Evolutionary conservation across 208 protist genomes (phyloP).

Genomic region (Leishmania gerbilli): DNA sequence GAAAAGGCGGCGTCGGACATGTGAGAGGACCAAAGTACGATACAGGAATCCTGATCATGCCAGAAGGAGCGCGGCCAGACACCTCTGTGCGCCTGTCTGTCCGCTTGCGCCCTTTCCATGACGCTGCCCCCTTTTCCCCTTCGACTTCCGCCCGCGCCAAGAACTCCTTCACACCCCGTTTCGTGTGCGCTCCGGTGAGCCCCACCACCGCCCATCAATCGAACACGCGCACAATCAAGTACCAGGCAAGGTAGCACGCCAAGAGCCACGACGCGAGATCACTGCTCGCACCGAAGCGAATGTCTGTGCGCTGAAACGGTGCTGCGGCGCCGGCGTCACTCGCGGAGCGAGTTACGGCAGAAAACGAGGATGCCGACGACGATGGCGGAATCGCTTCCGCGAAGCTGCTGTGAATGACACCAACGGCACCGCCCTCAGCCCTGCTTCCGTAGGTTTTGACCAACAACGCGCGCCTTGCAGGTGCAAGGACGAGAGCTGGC

Average conservation of each 20-base stretch:
- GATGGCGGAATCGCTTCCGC: not conserved
- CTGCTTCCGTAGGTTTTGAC: not conserved
- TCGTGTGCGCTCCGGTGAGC: not conserved
- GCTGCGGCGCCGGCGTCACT: not conserved
- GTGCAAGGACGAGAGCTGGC: slow-evolving; percentile 2
- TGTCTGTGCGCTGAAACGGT: not conserved
- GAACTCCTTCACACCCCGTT: not conserved
- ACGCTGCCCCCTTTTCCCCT: not conserved
- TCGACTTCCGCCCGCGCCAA: not conserved
- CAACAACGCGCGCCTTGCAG: not conserved
- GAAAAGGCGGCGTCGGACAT: not conserved
- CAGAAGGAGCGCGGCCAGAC: no score
- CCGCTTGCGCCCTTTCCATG: not conserved
- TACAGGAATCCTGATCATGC: no score
- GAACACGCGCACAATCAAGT: slow-evolving; percentile 11
- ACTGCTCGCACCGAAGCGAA: not conserved
- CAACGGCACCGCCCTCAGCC: not conserved
- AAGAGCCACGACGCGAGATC: slow-evolving; percentile 11
- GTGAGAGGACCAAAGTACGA: not conserved
- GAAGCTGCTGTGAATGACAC: not conserved
- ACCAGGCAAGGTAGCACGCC: slow-evolving; percentile 11
- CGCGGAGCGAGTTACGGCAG: not conserved
- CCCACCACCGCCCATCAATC: not conserved
- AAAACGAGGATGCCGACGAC: not conserved
- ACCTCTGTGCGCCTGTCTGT: not conserved